These are phyloP conservation scores for Pyrus bretschneideri DNA, from an alignment of 306 rosid genomes.

Conservation along the genomic window DNA sequence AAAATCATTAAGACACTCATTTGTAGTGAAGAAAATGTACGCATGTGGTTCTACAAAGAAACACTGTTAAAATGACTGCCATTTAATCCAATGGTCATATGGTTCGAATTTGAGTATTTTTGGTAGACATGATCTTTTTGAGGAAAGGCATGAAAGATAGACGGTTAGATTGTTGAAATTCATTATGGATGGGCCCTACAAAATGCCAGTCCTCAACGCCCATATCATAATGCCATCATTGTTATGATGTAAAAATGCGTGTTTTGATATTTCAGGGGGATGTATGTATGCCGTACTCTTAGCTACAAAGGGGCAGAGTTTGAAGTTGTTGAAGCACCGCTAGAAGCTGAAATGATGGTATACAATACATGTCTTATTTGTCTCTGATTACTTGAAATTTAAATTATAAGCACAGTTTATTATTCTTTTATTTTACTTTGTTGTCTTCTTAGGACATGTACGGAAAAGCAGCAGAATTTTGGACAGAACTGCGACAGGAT, in stretches of 20 bases:
- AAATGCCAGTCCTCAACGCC: slow-evolving; percentile 1
- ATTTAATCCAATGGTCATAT: too few species aligned
- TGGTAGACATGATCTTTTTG: too few species aligned
- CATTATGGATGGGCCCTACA: too few species aligned
- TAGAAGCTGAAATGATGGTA: slow-evolving; percentile 96
- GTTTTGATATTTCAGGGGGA: slow-evolving; percentile 62
- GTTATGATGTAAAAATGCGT: not conserved
- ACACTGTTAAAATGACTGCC: too few species aligned
- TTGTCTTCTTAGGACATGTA: slow-evolving; percentile 63
- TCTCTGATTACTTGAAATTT: not conserved
- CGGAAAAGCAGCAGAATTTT: slow-evolving; percentile 83
- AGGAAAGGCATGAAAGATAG: too few species aligned
- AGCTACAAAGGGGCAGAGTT: slow-evolving; percentile 89
- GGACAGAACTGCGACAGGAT: slow-evolving; percentile 86
- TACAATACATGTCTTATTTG: slow-evolving; percentile 10
- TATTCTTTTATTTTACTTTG: not conserved
- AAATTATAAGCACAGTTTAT: not conserved
- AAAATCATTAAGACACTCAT: too few species aligned
- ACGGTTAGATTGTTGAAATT: too few species aligned
- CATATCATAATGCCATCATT: not conserved
- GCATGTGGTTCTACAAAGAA: too few species aligned
- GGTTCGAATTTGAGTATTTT: too few species aligned
- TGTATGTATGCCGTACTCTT: slow-evolving; percentile 94
- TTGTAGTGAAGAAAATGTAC: too few species aligned
- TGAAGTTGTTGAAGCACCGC: slow-evolving; percentile 82